A percentile compares a stretch with the other conserved stretches of the same genome.
Conservation (phyloP, 2,329 filamentous ascomycete species). For the Podosphaera xanthii region DNA sequence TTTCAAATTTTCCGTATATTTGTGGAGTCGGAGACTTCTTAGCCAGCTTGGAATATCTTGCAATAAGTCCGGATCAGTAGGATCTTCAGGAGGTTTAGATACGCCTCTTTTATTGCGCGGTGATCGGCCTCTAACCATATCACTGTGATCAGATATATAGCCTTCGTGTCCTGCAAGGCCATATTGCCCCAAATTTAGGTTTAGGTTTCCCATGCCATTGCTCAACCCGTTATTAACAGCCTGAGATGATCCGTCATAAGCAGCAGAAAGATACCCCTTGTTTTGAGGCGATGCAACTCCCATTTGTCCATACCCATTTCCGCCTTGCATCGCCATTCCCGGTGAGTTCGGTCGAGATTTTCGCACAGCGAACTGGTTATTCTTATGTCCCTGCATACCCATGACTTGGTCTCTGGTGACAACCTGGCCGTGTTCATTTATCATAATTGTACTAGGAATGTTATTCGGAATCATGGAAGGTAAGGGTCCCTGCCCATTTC, state of each 20-base stretch:
- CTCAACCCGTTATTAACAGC: conserved; percentile 27
- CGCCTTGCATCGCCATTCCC: conserved; percentile 58
- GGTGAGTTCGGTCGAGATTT: conserved; percentile 80
- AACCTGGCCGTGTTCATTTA: conserved; percentile 79
- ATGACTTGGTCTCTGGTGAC: conserved; percentile 68
- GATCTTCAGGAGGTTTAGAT: conserved; percentile 94
- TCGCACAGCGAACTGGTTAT: conserved; percentile 34
- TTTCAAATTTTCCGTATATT: conserved; percentile 96
- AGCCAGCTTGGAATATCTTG: conserved; percentile 95
- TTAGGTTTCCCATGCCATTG: conserved; percentile 35
- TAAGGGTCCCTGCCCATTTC: conserved; percentile 37
- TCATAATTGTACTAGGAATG: conserved; percentile 62
- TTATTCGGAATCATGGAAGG: conserved; percentile 32
- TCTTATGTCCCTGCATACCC: conserved; percentile 46
- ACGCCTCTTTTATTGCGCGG: conserved; percentile 79
- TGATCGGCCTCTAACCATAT: conserved; percentile 73
- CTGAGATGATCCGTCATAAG: conserved; percentile 57
- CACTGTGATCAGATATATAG: conserved; percentile 83
- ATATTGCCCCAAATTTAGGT: conserved; percentile 50
- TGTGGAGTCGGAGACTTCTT: conserved; percentile 81
- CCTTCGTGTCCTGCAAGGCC: conserved; percentile 51
- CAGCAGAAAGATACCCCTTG: conserved; percentile 67
- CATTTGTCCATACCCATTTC: conserved; percentile 34
- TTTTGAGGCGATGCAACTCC: conserved; percentile 74
- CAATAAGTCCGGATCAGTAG: conserved; percentile 70